These are phyloP conservation scores for Lactarius pseudohatsudake DNA, from an alignment of 768 basidiomycete species.

Conservation along the genomic window DNA sequence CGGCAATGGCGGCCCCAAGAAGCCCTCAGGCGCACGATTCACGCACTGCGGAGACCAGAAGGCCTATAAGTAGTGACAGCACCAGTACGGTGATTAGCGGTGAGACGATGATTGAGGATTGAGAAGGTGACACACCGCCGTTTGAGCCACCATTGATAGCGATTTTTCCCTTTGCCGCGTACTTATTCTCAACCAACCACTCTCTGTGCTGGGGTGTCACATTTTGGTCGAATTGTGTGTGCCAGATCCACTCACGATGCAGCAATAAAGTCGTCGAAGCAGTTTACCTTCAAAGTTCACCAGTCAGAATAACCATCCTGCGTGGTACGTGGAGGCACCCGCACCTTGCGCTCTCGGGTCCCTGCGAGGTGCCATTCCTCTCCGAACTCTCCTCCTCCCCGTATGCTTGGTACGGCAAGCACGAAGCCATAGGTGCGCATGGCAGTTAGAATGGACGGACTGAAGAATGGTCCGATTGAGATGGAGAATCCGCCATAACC, in stretches of 20 bases:
- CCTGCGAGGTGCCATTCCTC: constrained; percentile 83
- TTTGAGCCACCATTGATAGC: constrained; percentile 81
- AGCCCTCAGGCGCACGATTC: constrained; percentile 74
- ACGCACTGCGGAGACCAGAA: constrained; percentile 84
- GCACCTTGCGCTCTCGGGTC: constrained; percentile 66
- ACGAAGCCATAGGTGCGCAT: constrained; percentile 68
- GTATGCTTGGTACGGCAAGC: constrained; percentile 51
- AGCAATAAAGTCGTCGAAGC: constrained; percentile 81
- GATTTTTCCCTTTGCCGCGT: constrained; percentile 66
- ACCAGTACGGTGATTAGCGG: neutral
- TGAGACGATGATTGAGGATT: neutral
- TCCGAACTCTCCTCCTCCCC: constrained; percentile 74
- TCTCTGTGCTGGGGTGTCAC: constrained; percentile 43
- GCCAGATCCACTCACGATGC: constrained; percentile 55
- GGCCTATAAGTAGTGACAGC: constrained; percentile 41
- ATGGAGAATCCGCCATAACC: constrained; percentile 81
- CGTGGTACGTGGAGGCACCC: neutral
- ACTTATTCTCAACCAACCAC: constrained; percentile 70
- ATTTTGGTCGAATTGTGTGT: neutral
- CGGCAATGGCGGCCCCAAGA: constrained; percentile 76
- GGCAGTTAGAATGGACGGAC: constrained; percentile 67
- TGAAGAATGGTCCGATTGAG: constrained; percentile 72
- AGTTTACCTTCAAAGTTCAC: constrained; percentile 50
- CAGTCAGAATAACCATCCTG: no score
- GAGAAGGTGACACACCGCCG: constrained; percentile 51